A percentile compares a stretch with the other conserved stretches of the same genome.
Evolutionary conservation across 352 stramenopile genomes (phyloP).

Genomic region (Globisporangium nagaii): DNA sequence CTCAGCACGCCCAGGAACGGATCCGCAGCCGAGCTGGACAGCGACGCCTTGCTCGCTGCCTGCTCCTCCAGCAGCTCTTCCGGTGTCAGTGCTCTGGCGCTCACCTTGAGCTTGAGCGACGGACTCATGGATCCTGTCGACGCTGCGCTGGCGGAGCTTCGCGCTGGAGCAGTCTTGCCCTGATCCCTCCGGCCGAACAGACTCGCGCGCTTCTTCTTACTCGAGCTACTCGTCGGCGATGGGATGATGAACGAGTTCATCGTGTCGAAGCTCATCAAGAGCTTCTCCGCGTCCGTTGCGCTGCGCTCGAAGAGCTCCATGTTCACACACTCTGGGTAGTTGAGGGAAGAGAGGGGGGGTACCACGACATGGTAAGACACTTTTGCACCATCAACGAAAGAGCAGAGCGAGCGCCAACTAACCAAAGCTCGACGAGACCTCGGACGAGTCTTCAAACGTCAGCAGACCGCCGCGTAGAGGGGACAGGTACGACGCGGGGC

Average conservation of each 20-base stretch:
- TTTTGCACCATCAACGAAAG: conserved; percentile 24
- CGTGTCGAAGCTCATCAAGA: conserved; percentile 86
- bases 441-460: conserved; percentile 18
- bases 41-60: conserved; percentile 9
- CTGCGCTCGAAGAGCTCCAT: conserved; percentile 28
- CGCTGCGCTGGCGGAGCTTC: not conserved
- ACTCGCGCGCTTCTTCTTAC: conserved; percentile 35
- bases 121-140: conserved; percentile 20
- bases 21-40: conserved; percentile 29
- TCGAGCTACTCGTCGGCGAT: conserved; percentile 63
- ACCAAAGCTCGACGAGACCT: conserved; percentile 69
- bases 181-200: conserved; percentile 28
- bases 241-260: conserved; percentile 83
- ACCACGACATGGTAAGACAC: conserved; percentile 18
- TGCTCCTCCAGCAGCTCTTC: conserved; percentile 37
- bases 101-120: conserved; percentile 30
- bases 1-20: conserved; percentile 41
- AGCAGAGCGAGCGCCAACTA: conserved; percentile 50
- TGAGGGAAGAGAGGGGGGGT: conserved; percentile 24
- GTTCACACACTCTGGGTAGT: conserved; percentile 33
- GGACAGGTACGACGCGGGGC: conserved; percentile 41
- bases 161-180: conserved; percentile 2
- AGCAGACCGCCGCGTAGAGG: conserved; percentile 38
- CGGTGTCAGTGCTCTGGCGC: conserved; percentile 14
- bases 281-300: conserved; percentile 63